phyloP scores from a whole-genome alignment of 2,329 filamentous ascomycete genomes.

The Coniosporium tulheliwenetii region DNA sequence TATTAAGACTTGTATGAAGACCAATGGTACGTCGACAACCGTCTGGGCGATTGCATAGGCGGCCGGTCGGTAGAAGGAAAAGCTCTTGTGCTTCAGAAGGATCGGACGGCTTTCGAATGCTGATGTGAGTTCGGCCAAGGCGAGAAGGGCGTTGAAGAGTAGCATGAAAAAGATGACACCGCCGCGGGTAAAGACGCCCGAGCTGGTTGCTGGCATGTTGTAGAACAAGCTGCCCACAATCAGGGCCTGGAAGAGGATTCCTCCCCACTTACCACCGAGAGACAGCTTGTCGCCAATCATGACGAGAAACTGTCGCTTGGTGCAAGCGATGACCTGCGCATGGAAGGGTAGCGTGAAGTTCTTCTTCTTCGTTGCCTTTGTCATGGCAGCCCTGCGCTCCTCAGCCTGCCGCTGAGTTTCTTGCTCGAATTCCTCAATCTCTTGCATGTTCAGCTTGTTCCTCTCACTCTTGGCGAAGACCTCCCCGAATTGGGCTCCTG shows the following conservation, averaged over 20 bases:
- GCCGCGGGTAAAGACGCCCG: conserved; percentile 41
- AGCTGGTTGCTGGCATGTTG: conserved; percentile 39
- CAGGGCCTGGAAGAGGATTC: conserved; percentile 37
- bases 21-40: conserved; percentile 35
- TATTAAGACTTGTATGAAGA: conserved; percentile 40
- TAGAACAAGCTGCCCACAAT: conserved; percentile 55
- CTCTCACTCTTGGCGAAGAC: conserved; percentile 21
- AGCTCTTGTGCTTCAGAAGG: conserved; percentile 54
- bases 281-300: conserved; percentile 38
- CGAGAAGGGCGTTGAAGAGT: conserved; percentile 44
- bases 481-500: conserved; percentile 38
- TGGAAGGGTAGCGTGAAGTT: conserved; percentile 23
- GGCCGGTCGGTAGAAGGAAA: conserved; percentile 50
- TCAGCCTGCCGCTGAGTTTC: conserved; percentile 14
- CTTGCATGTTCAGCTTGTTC: conserved; percentile 18
- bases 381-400: conserved; percentile 14
- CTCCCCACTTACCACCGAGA: conserved; percentile 34
- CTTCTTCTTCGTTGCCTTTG: conserved; percentile 23
- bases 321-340: conserved; percentile 23
- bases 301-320: conserved; percentile 28
- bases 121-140: conserved; percentile 47
- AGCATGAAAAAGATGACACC: conserved; percentile 29
- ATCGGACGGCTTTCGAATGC: conserved; percentile 49
- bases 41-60: conserved; percentile 44
- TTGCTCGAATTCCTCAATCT: conserved; percentile 22